Base-by-base conservation (phyloP, 768 basidiomycete genomes). In the Agaricus blazei region DNA sequence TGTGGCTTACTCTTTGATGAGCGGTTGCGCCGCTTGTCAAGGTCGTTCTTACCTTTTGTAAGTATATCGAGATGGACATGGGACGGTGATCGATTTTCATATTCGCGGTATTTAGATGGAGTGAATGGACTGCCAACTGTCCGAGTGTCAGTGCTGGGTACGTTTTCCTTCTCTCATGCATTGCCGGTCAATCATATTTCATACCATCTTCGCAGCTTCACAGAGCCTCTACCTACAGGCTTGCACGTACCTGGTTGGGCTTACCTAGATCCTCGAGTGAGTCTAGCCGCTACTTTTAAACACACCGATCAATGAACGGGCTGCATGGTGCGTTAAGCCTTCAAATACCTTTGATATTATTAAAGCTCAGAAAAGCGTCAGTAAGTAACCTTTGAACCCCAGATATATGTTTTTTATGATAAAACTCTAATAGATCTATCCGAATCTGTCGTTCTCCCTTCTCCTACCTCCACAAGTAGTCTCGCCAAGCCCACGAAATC, bases 191-290 rank as follows among this genome's bases (percentile, higher is more conserved):
- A 29, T 26, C 26, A 9, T n/a, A 38, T 9, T 51, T 7, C 23
- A 31, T 26, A 51, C 28, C 3, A 27, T 2, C 41, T 44, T 41
- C 26, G 26, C 41, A 81, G 81, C n/a, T 84, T 70, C 58, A 78
- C 81, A 0, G 50, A 68, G 12, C 61, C 66, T n/a, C 66, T 86
- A 47, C 84, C 85, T 2, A 56, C 61, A 0, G 76, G 75, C 8
- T 72, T 79, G 1, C 67, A 71, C 9, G 73, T 87, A 19, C 85
- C 84, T 8, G 75, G 75, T 9, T 87, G 85, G 85, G 84, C 84
- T 11, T 87, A 78, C 57, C 67, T 80, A 34, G 76, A 83, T 54
- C 77, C 85, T 23, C 65, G 71, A 62, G 76, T 77, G 62, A 44
- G 57, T 8, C 27, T 24, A 15, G 19, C n/a, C 19, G 19, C 19